These are phyloP conservation scores for Puccinia hordei DNA, from an alignment of 1,284 basidiomycete species.

Conservation along the genomic window DNA sequence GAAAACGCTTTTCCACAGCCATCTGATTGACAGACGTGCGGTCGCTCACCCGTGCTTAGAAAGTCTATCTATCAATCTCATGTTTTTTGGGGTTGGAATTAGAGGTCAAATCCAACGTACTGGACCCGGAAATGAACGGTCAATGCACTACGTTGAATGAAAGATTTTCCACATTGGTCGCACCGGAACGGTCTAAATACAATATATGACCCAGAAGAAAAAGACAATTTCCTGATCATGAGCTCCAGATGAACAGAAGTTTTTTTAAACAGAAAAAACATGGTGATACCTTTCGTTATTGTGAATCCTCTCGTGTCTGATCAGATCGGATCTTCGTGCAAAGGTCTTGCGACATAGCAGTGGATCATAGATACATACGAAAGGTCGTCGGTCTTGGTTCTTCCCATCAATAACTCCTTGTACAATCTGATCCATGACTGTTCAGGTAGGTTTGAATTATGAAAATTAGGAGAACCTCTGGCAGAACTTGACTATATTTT, in stretches of 20 bases:
- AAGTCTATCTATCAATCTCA: too few relatives aligned
- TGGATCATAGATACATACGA: too few relatives aligned
- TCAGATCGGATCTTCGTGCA: constrained; percentile 62
- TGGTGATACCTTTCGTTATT: constrained; percentile 55
- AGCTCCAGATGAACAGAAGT: constrained; percentile 5
- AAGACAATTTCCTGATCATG: too few relatives aligned
- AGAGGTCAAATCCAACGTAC: constrained; percentile 57
- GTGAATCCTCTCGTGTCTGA: constrained; percentile 62
- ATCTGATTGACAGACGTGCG: constrained; percentile 63
- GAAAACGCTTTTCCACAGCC: constrained; percentile 64
- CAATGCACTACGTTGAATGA: constrained; percentile 62
- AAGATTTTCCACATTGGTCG: constrained; percentile 60
- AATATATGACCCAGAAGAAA: too few relatives aligned
- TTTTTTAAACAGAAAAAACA: neutral
- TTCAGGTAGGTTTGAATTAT: too few relatives aligned
- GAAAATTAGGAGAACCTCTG: too few relatives aligned
- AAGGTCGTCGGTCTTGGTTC: too few relatives aligned
- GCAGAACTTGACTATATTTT: too few relatives aligned
- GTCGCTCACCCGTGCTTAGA: constrained; percentile 66
- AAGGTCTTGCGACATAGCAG: constrained; percentile 62
- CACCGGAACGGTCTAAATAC: constrained; percentile 50
- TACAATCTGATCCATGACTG: too few relatives aligned
- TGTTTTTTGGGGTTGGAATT: too few relatives aligned
- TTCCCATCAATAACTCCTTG: too few relatives aligned
- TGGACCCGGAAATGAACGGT: constrained; percentile 62